Evolutionary conservation across 2,329 filamentous ascomycete species (phyloP), one percentile per base, ranked within the genome.

Genomic region (Emergomyces orientalis): DNA sequence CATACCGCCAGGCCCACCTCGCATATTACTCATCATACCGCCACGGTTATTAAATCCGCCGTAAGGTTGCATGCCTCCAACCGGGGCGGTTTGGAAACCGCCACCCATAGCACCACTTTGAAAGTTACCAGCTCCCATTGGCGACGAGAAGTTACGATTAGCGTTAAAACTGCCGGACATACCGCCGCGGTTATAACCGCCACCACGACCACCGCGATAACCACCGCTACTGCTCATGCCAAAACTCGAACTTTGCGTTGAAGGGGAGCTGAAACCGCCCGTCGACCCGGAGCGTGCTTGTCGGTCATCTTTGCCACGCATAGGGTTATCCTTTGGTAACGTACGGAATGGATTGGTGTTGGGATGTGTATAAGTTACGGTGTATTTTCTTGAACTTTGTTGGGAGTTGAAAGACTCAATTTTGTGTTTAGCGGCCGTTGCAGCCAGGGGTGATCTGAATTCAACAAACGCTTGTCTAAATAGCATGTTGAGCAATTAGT

Each of bases 291-390:
- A 81, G 72, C 39, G 78, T 74, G 62, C 79, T 74, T 49, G 67
- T 37, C 85, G 81, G 61, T 85, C 85, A 64, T 84, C 80, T 71
- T 90, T 87, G 63, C 80, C 81, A 34, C 89, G 85, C 69, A 84
- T 82, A 0, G 90, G 91, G 0, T 88, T 88, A 73, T 96, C 92
- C 78, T 96, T 96, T 22, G 91, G 92, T 4, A 95, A 79, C 0
- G 91, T 97, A 67, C 89, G 88, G 83, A 96, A 97, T 0, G 92
- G 91, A 73, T 97, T 97, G 67, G 84, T 82, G 57, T 85, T 83
- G 0, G 91, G 86, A 66, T 85, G 88, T 61, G 89, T 88, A 78
- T 91, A 97, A 63, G 85, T 84, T 56, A 90, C 85, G 0, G 81
- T 83, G 67, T 89, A 83, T 72, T 83, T 85, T 67, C 92, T 92